Conservation (phyloP, 768 basidiomycete genomes). For the Cyathus striatus region DNA sequence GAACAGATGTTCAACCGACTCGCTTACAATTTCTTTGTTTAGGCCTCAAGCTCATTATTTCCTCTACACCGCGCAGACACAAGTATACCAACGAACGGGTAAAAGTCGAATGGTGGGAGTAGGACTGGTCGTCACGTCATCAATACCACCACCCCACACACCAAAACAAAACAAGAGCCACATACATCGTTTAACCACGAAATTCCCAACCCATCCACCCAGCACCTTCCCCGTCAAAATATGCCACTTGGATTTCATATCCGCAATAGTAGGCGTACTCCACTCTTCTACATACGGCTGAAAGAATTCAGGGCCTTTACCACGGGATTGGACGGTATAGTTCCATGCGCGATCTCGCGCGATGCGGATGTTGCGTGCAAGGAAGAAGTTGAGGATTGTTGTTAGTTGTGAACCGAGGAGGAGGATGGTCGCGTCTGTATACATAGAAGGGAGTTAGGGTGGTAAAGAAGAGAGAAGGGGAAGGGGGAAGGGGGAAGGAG, state of each 20-base stretch:
- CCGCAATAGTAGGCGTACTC: constrained; percentile 49
- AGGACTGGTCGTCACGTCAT: constrained; percentile 33
- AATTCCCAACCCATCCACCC: constrained; percentile 30
- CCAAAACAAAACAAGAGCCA: too few species aligned
- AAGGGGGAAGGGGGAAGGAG: too few species aligned
- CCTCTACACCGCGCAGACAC: constrained; percentile 61
- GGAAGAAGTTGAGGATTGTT: constrained; percentile 73
- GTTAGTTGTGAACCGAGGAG: constrained; percentile 74
- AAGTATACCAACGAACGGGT: constrained; percentile 64
- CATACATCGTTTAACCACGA: constrained; percentile 43
- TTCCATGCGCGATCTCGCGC: constrained; percentile 76
- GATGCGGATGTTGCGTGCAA: constrained; percentile 76
- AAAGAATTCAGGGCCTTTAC: constrained; percentile 84
- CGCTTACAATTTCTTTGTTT: too few species aligned
- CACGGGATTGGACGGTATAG: constrained; percentile 79
- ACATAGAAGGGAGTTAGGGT: not conserved
- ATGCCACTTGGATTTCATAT: constrained; percentile 18
- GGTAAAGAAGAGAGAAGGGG: too few species aligned
- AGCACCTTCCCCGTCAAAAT: constrained; percentile 25
- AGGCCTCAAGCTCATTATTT: too few species aligned
- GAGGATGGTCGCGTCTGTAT: constrained; percentile 68
- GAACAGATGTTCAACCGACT: too few species aligned
- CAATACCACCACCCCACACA: not conserved
- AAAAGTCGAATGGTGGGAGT: constrained; percentile 57
- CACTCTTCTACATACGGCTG: constrained; percentile 79